Evolutionary conservation across 2,329 filamentous ascomycete species (phyloP).

Genomic region (Mariannaea sp.): DNA sequence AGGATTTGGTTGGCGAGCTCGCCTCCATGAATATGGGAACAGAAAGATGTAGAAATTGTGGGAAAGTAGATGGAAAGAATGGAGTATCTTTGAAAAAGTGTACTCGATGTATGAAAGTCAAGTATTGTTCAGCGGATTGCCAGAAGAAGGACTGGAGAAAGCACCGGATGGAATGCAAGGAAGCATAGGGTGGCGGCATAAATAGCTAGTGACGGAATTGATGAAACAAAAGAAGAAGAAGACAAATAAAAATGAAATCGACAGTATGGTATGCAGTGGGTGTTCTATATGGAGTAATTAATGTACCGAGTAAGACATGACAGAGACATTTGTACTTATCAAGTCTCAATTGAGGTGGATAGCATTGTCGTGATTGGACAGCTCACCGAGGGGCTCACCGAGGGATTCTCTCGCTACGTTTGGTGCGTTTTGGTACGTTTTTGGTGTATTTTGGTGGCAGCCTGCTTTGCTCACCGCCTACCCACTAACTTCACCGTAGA

Average conservation of each 20-base stretch:
- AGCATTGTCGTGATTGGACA: slow-evolving; percentile 8
- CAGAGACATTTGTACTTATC: too few relatives aligned
- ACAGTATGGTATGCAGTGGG: too few relatives aligned
- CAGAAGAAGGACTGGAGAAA: slow-evolving; percentile 60
- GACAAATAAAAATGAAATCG: too few relatives aligned
- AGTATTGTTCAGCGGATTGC: slow-evolving; percentile 58
- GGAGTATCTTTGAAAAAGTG: slow-evolving; percentile 50
- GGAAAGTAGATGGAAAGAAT: slow-evolving; percentile 37
- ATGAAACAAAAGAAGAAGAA: too few relatives aligned
- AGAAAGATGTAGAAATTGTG: slow-evolving; percentile 46
- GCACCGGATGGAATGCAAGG: slow-evolving; percentile 52
- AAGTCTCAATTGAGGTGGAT: too few relatives aligned
- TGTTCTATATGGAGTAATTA: background rate
- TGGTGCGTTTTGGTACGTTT: too few relatives aligned
- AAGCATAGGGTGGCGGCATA: background rate
- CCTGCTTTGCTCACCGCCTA: slow-evolving; percentile 44
- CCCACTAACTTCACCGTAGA: slow-evolving; percentile 25
- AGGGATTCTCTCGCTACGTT: too few relatives aligned
- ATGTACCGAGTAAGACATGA: too few relatives aligned
- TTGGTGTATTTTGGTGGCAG: slow-evolving; percentile 21
- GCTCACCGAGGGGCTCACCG: slow-evolving; percentile 11
- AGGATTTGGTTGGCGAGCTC: slow-evolving; percentile 22
- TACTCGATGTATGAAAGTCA: slow-evolving; percentile 47
- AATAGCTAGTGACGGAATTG: too few relatives aligned
- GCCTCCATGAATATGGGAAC: background rate